These are phyloP conservation scores for Acmispon strigosus DNA, from an alignment of 306 rosid genomes.

Conservation along the genomic window DNA sequence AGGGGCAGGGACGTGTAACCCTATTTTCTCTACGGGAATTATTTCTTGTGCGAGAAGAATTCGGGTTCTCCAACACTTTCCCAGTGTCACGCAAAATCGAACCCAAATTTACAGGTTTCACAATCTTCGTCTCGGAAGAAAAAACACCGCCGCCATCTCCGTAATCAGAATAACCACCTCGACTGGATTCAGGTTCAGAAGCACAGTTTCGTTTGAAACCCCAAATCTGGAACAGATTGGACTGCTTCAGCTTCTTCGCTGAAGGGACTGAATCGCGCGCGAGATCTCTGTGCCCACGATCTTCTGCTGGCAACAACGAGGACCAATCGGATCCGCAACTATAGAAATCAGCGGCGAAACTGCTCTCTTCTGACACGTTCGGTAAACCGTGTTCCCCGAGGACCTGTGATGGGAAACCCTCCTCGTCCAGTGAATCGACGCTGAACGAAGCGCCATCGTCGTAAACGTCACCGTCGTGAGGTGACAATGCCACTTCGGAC, in stretches of 20 bases:
- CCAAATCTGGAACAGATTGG: conserved; percentile 43
- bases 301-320: conserved; percentile 10
- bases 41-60: conserved; percentile 24
- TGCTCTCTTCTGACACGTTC: background rate
- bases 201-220: conserved; percentile 20
- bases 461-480: conserved; percentile 1
- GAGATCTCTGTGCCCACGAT: background rate
- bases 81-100: conserved; percentile 18
- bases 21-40: background rate
- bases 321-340: conserved; percentile 40
- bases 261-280: background rate
- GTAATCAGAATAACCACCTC: background rate
- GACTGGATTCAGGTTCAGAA: conserved; percentile 2
- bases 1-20: conserved; percentile 37
- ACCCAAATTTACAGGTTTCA: conserved; percentile 20
- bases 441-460: background rate
- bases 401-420: conserved; percentile 41
- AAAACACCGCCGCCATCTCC: background rate
- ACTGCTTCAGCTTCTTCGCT: conserved; percentile 42
- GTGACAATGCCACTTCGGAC: conserved; percentile 4
- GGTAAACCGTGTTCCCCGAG: background rate
- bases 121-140: conserved; percentile 30
- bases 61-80: conserved; percentile 8
- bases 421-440: conserved; percentile 30
- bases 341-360: conserved; percentile 41